Conservation (phyloP, 208 protist species). For the Trypanosoma scelopori region DNA sequence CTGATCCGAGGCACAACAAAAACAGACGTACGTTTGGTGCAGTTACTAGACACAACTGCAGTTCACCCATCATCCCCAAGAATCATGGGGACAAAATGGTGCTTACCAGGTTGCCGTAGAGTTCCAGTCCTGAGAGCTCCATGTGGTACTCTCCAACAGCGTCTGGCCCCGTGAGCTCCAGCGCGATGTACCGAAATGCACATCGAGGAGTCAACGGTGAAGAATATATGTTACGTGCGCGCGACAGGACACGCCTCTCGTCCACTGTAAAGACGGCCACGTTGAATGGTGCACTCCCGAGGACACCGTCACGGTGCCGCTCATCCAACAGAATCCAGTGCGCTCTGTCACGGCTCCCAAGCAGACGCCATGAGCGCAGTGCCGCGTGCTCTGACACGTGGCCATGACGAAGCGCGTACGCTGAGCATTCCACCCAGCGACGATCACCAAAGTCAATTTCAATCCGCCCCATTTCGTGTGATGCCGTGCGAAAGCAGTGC, state of each 20-base stretch:
- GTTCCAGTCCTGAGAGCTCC: conserved; percentile 24
- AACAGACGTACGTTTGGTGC: neutral
- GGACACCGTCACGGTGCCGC: conserved; percentile 2
- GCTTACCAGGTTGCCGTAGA: conserved; percentile 20
- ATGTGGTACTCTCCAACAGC: conserved; percentile 20
- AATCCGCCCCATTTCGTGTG: conserved; percentile 4
- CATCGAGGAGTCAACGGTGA: neutral
- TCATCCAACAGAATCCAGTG: conserved; percentile 27
- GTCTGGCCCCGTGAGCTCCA: conserved; percentile 20
- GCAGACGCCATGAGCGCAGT: conserved; percentile 22
- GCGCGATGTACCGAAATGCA: conserved; percentile 27
- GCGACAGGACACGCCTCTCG: neutral
- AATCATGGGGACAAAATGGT: neutral
- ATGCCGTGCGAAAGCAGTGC: conserved; percentile 20
- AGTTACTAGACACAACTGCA: no score
- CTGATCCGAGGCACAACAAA: no score
- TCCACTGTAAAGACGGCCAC: conserved; percentile 21
- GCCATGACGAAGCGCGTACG: conserved; percentile 27
- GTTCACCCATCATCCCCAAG: neutral
- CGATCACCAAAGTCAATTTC: conserved; percentile 29
- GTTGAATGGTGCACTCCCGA: conserved; percentile 28
- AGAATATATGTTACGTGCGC: neutral
- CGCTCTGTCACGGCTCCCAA: conserved; percentile 19
- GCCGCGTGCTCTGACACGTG: conserved; percentile 17
- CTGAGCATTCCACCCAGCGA: conserved; percentile 18